A percentile compares a stretch with the other conserved stretches of the same genome.
Evolutionary conservation across 345 rosid species (phyloP).

Genomic region (Salix udensis): DNA sequence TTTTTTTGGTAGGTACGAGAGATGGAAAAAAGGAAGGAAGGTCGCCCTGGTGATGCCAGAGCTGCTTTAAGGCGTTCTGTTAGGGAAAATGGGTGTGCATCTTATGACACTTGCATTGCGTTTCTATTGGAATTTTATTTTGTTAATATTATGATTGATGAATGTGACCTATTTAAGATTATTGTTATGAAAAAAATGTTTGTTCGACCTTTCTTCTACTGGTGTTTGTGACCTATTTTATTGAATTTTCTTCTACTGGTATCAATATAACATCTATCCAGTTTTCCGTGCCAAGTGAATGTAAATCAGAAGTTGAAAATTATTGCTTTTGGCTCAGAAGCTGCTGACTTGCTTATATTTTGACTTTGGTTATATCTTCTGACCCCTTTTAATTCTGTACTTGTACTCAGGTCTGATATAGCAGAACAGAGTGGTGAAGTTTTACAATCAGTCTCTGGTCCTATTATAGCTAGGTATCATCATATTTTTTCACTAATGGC

Average conservation of each 20-base stretch:
- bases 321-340: neutral
- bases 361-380: neutral
- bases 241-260: neutral
- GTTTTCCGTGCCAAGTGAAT: neutral
- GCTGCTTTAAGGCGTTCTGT: slow-evolving; percentile 90
- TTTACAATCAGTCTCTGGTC: slow-evolving; percentile 55
- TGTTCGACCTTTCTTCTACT: too few relatives aligned
- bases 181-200: neutral
- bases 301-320: neutral
- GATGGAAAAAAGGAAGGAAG: slow-evolving; percentile 98
- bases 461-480: slow-evolving; percentile 52
- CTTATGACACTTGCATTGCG: slow-evolving; percentile 3
- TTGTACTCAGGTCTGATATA: slow-evolving; percentile 63
- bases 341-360: neutral
- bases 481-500: neutral
- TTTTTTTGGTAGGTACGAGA: slow-evolving; percentile 59
- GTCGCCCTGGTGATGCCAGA: slow-evolving; percentile 97
- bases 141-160: neutral
- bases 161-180: neutral
- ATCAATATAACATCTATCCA: neutral
- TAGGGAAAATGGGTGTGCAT: slow-evolving; percentile 80
- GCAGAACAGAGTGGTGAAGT: slow-evolving; percentile 97
- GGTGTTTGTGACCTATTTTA: too few relatives aligned
- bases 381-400: neutral
- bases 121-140: neutral